Conservation (phyloP, 768 basidiomycete species). For the Naganishia onofrii region DNA sequence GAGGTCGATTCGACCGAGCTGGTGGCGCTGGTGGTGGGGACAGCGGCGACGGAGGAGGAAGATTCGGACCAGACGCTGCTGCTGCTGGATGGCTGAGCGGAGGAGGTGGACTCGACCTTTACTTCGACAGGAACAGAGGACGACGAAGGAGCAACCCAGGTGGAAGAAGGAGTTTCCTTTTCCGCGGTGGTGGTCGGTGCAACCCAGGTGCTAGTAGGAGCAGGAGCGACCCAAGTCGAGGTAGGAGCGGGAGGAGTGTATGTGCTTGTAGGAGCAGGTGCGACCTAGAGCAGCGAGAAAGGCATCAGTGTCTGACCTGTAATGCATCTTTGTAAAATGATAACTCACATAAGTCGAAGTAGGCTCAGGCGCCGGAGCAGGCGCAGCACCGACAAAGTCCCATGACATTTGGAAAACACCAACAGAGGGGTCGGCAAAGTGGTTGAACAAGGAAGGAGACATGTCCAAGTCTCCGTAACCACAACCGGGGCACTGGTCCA, state of each 20-base stretch:
- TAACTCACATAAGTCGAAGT: constrained; percentile 33
- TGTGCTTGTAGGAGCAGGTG: constrained; percentile 40
- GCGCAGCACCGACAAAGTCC: constrained; percentile 57
- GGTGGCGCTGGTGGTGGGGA: constrained; percentile 30
- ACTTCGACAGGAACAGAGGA: constrained; percentile 11
- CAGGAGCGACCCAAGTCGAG: constrained; percentile 25
- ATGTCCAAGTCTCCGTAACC: constrained; percentile 68
- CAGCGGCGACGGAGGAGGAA: constrained; percentile 24
- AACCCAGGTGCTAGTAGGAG: constrained; percentile 41
- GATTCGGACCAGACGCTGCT: constrained; percentile 31
- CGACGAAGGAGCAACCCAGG: constrained; percentile 23
- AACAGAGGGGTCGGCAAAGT: constrained; percentile 56
- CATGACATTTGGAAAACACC: constrained; percentile 67
- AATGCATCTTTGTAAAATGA: not conserved
- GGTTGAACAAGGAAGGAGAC: constrained; percentile 64
- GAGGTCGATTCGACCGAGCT: constrained; percentile 31
- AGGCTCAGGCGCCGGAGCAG: constrained; percentile 39
- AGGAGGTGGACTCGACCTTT: constrained; percentile 33
- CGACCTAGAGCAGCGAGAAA: not conserved
- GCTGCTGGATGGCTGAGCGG: constrained; percentile 31
- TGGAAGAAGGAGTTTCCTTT: constrained; percentile 22
- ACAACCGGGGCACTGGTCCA: constrained; percentile 72
- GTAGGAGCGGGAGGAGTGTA: constrained; percentile 38
- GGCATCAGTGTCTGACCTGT: not conserved
- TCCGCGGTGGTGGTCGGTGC: constrained; percentile 32